A percentile compares a stretch with the other conserved stretches of the same genome.
These are phyloP conservation scores for Irineochytrium annulatum DNA, from an alignment of 192 early-diverging fungal genomes.

Conservation along the genomic window DNA sequence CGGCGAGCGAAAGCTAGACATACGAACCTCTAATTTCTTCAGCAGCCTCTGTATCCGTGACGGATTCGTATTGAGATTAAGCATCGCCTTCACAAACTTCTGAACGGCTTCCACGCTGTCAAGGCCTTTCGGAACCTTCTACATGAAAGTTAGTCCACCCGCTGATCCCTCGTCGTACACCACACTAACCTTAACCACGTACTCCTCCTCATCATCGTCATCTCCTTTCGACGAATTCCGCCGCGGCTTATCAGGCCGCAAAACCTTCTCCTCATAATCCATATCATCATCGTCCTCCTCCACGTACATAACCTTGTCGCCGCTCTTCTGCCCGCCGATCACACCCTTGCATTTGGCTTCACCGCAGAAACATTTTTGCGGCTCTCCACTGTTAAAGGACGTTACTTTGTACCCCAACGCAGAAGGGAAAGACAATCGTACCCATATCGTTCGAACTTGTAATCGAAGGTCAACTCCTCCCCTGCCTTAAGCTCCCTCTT, in stretches of 20 bases:
- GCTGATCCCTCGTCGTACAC: conserved; percentile 21
- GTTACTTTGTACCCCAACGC: neutral
- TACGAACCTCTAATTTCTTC: conserved; percentile 49
- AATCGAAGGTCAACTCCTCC: conserved; percentile 96
- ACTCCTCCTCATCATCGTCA: conserved; percentile 51
- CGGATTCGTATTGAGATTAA: conserved; percentile 50
- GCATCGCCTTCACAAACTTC: conserved; percentile 69
- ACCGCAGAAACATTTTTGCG: conserved; percentile 92
- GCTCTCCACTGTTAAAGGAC: conserved; percentile 75
- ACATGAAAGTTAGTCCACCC: conserved; percentile 22
- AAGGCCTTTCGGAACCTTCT: conserved; percentile 41
- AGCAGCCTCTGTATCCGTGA: conserved; percentile 56
- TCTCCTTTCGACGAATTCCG: conserved; percentile 20
- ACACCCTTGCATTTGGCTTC: conserved; percentile 81
- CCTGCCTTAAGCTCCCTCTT: conserved; percentile 68
- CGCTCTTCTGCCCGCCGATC: conserved; percentile 78
- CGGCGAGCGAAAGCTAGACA: neutral
- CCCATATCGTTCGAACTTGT: conserved; percentile 95
- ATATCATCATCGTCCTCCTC: neutral
- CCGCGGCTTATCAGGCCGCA: too few relatives aligned
- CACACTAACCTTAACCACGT: conserved; percentile 50
- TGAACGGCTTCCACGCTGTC: conserved; percentile 70
- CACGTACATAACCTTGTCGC: conserved; percentile 2
- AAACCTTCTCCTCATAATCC: neutral
- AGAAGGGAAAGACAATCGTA: conserved; percentile 29